These are phyloP conservation scores for Leccinellum rugosiceps DNA, from an alignment of 768 basidiomycete genomes.

Conservation along the genomic window DNA sequence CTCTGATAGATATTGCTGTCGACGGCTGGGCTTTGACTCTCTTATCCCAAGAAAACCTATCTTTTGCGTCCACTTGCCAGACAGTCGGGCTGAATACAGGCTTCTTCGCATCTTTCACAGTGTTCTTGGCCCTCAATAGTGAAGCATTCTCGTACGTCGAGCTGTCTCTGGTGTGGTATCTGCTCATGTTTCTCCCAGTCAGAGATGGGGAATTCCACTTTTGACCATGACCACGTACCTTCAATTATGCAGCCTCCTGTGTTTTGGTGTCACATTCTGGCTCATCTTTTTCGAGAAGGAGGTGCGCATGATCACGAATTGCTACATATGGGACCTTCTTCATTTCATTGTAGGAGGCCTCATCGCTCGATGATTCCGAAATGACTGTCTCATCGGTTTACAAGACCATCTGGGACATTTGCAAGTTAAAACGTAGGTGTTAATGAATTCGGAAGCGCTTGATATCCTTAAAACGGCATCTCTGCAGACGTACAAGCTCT, in stretches of 20 bases:
- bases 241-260: slow-evolving; percentile 80
- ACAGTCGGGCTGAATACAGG: slow-evolving; percentile 96
- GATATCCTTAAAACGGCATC: not conserved
- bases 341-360: slow-evolving; percentile 58
- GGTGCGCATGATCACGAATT: slow-evolving; percentile 40
- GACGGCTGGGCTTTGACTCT: slow-evolving; percentile 88
- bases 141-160: slow-evolving; percentile 76
- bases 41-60: slow-evolving; percentile 89
- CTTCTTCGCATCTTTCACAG: slow-evolving; percentile 94
- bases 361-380: slow-evolving; percentile 68
- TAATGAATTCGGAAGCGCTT: not conserved
- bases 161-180: not conserved
- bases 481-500: slow-evolving; percentile 83
- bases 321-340: not conserved
- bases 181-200: slow-evolving; percentile 35
- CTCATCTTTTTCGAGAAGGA: slow-evolving; percentile 86
- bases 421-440: slow-evolving; percentile 78
- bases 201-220: slow-evolving; percentile 74
- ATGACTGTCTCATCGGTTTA: slow-evolving; percentile 91
- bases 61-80: slow-evolving; percentile 97
- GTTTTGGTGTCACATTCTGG: slow-evolving; percentile 85
- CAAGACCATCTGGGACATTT: slow-evolving; percentile 91
- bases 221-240: slow-evolving; percentile 77
- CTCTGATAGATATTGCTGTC: slow-evolving; percentile 82
- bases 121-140: slow-evolving; percentile 95